Conservation (phyloP, 116 monocot species). For the Phalaenopsis hybrid region DNA sequence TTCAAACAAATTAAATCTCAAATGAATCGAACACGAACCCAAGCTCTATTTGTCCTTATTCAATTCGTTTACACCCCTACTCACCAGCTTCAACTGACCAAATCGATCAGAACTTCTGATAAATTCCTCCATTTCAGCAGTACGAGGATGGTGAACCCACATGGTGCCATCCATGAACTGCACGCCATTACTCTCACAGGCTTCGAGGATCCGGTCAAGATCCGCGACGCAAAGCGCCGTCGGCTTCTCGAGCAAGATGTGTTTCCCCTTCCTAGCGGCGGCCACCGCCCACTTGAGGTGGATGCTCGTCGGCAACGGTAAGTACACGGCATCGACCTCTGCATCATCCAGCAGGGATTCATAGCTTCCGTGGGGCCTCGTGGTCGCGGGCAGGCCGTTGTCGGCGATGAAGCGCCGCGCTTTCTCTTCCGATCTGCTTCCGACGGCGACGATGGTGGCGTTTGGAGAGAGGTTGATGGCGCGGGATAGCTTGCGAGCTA, state of each 20-base stretch:
- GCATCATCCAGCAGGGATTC: constrained; percentile 60
- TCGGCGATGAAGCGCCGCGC: constrained; percentile 52
- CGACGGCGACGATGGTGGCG: constrained; percentile 56
- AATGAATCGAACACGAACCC: no score
- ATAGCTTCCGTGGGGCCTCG: constrained; percentile 47
- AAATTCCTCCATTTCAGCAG: constrained; percentile 58
- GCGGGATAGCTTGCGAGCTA: constrained; percentile 70
- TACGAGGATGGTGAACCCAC: constrained; percentile 91
- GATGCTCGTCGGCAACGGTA: constrained; percentile 81
- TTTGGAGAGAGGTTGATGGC: constrained; percentile 60
- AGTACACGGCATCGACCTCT: constrained; percentile 67
- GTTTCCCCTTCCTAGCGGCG: constrained; percentile 76
- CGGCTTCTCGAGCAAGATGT: constrained; percentile 88
- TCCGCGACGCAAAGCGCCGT: constrained; percentile 54
- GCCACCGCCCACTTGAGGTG: constrained; percentile 67
- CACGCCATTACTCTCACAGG: constrained; percentile 47
- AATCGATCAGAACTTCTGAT: constrained; percentile 45
- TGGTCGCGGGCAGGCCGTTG: constrained; percentile 41
- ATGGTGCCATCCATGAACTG: constrained; percentile 93
- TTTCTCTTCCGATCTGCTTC: constrained; percentile 52
- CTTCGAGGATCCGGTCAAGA: constrained; percentile 55
- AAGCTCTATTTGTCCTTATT: no score
- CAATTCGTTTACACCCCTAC: neutral
- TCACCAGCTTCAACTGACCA: constrained; percentile 60
- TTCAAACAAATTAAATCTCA: no score